These are phyloP conservation scores for Diaporthe citriasiana DNA, from an alignment of 2,329 filamentous ascomycete genomes.

Conservation along the genomic window DNA sequence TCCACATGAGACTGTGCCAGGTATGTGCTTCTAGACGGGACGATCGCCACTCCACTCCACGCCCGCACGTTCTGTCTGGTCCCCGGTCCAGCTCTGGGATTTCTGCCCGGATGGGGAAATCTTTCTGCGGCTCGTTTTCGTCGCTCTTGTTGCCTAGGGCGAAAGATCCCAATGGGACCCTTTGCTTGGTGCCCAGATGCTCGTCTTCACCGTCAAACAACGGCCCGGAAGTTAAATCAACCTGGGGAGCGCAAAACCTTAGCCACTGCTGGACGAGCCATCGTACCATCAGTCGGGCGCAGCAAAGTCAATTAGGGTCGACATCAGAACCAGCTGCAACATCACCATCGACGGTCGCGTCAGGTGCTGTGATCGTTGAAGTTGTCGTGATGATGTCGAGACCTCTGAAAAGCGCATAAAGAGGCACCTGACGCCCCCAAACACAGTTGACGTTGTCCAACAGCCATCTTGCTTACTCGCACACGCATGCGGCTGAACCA, in stretches of 20 bases:
- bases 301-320: constrained; percentile 1
- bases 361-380: neutral
- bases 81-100: neutral
- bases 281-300: neutral
- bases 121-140: neutral
- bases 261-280: neutral
- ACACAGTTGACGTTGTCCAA: constrained; percentile 17
- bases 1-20: constrained; percentile 22
- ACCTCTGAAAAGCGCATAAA: neutral
- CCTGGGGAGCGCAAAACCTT: neutral
- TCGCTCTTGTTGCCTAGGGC: neutral
- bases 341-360: neutral
- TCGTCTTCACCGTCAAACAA: constrained; percentile 6
- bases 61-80: neutral
- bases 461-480: constrained; percentile 13
- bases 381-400: neutral
- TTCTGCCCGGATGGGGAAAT: constrained; percentile 14
- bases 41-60: constrained; percentile 2
- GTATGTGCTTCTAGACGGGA: neutral
- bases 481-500: constrained; percentile 34
- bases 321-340: neutral
- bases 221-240: constrained; percentile 21
- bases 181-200: neutral
- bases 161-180: neutral
- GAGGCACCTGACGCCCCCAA: neutral